A percentile compares a stretch with the other conserved stretches of the same genome.
Evolutionary conservation across 2,329 filamentous ascomycete species (phyloP).

Genomic region (Xylaria sp.): DNA sequence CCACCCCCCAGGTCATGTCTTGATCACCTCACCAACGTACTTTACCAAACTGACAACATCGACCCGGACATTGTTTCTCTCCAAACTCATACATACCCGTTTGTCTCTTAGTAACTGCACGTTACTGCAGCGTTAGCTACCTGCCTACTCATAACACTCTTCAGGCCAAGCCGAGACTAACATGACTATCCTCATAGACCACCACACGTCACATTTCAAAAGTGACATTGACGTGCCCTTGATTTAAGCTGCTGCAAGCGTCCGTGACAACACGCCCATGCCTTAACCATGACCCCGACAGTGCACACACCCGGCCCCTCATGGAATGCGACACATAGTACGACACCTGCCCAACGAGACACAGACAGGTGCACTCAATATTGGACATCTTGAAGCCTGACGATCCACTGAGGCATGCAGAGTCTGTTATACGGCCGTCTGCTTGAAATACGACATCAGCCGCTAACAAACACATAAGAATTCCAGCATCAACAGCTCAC

Average conservation of each 20-base stretch:
- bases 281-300: constrained; percentile 2
- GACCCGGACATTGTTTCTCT: not conserved
- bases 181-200: not conserved
- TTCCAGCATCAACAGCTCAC: not conserved
- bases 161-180: not conserved
- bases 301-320: not conserved
- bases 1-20: not conserved
- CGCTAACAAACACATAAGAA: not conserved
- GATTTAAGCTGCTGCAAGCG: constrained; percentile 9
- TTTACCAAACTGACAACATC: not conserved
- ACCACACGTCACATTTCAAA: constrained; percentile 1
- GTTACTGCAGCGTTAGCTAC: not conserved
- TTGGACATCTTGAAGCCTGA: not conserved
- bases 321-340: constrained; percentile 1
- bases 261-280: constrained; percentile 12
- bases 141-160: not conserved
- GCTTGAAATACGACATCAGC: not conserved
- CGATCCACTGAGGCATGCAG: not conserved
- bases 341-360: not conserved
- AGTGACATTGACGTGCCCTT: constrained; percentile 3
- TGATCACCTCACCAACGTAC: constrained; percentile 1
- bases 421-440: not conserved
- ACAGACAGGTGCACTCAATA: not conserved
- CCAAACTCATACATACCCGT: not conserved
- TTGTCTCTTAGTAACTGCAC: not conserved